Conservation (phyloP, 495 filamentous ascomycete genomes). For the Polyplosphaeria fusca region DNA sequence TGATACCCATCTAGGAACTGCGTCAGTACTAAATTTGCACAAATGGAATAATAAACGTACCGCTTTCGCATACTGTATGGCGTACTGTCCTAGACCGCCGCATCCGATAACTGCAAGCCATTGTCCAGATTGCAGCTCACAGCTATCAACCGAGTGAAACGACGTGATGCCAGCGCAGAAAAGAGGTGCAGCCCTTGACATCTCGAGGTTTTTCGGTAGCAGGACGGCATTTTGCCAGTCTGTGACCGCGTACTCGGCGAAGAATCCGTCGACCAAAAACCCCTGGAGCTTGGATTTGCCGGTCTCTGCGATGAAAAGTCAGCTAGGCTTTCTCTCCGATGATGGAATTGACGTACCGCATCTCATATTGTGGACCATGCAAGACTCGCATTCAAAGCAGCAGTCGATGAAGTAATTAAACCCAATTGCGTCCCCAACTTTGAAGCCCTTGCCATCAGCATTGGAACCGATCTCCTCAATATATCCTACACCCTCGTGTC, state of each 20-base stretch:
- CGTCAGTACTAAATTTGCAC: background rate
- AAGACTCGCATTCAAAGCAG: conserved; percentile 45
- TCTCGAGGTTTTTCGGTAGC: conserved; percentile 38
- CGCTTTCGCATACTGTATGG: conserved; percentile 38
- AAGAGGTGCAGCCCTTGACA: conserved; percentile 37
- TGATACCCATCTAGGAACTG: conserved; percentile 30
- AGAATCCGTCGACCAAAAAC: conserved; percentile 42
- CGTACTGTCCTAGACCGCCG: conserved; percentile 33
- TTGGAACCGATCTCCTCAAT: conserved; percentile 39
- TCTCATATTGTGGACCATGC: conserved; percentile 40
- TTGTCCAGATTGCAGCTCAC: conserved; percentile 40
- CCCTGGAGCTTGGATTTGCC: conserved; percentile 41
- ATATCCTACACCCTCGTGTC: conserved; percentile 44
- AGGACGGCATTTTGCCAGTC: conserved; percentile 43
- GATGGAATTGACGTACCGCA: too few relatives aligned
- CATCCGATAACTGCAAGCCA: conserved; percentile 38
- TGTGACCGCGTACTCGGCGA: conserved; percentile 42
- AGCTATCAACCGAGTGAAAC: conserved; percentile 43
- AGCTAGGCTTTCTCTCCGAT: too few relatives aligned
- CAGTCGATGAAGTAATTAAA: conserved; percentile 42
- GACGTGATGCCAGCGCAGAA: conserved; percentile 47
- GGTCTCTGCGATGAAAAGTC: too few relatives aligned
- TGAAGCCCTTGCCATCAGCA: conserved; percentile 42
- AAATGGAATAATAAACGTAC: background rate
- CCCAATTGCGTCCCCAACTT: conserved; percentile 40